A percentile compares a stretch with the other conserved stretches of the same genome.
These are phyloP conservation scores for Trypanosoma theileri DNA, from an alignment of 208 protist genomes.

Conservation along the genomic window DNA sequence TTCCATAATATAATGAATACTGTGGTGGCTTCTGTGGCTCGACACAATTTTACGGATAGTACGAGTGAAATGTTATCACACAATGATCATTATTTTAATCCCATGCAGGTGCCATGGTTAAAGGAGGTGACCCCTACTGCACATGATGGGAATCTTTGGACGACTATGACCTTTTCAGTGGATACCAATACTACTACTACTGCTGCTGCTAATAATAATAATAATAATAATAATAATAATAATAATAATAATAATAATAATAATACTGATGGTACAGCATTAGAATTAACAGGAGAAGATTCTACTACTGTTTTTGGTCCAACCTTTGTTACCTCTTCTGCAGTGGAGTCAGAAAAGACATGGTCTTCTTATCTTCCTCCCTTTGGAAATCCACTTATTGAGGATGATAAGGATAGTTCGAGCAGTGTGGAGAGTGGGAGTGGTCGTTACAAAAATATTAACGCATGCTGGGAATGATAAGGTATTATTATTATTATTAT, in stretches of 20 bases:
- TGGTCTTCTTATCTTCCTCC: not conserved
- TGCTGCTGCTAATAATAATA: not conserved
- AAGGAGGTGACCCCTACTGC: not conserved
- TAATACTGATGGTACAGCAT: not conserved
- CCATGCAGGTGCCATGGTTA: constrained; percentile 8
- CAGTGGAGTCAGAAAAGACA: not conserved
- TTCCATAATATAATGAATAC: constrained; percentile 3
- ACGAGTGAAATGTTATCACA: not conserved
- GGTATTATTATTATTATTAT: constrained; percentile 14
- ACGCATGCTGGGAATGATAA: not conserved
- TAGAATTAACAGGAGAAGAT: too few species aligned
- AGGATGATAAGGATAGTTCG: constrained; percentile 1
- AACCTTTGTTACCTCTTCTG: too few species aligned
- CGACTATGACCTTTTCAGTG: not conserved
- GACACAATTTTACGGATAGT: not conserved
- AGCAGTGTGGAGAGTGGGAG: too few species aligned
- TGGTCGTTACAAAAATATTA: too few species aligned
- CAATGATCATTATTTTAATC: constrained; percentile 1
- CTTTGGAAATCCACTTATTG: constrained; percentile 4
- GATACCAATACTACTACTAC: not conserved
- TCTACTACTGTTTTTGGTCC: too few species aligned
- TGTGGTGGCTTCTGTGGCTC: not conserved
- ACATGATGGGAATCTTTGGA: not conserved
- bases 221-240: not conserved
- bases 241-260: not conserved